These are phyloP conservation scores for Westerdykella ornata DNA, from an alignment of 2,329 filamentous ascomycete species.

Conservation along the genomic window DNA sequence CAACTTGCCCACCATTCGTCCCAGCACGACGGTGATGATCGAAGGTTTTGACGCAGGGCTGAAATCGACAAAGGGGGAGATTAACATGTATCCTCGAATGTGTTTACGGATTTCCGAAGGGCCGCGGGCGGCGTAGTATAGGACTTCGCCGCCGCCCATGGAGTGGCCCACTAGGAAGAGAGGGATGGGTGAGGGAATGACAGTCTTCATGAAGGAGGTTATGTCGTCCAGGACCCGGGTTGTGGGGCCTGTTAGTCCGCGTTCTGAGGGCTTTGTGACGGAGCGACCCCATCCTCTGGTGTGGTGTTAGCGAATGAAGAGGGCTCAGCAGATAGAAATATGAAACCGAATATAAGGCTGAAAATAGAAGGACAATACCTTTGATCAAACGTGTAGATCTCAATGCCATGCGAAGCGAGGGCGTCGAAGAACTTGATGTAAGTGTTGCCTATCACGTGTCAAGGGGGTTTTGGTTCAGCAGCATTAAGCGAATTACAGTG, in stretches of 20 bases:
- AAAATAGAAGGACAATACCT: conserved; percentile 39
- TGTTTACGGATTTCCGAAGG: conserved; percentile 49
- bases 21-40: conserved; percentile 56
- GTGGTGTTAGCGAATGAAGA: conserved; percentile 6
- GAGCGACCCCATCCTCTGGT: conserved; percentile 73
- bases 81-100: conserved; percentile 67
- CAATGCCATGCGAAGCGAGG: conserved; percentile 65
- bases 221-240: conserved; percentile 68
- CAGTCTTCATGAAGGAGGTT: conserved; percentile 61
- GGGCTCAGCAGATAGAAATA: neutral
- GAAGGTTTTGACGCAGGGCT: conserved; percentile 59
- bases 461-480: conserved; percentile 14
- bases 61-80: conserved; percentile 74
- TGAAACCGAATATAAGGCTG: neutral
- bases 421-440: conserved; percentile 69
- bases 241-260: conserved; percentile 69
- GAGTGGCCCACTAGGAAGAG: conserved; percentile 85
- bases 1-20: conserved; percentile 60
- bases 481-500: conserved; percentile 46
- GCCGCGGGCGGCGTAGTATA: conserved; percentile 51
- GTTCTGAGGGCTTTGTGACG: conserved; percentile 54
- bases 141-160: conserved; percentile 77
- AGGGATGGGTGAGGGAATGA: conserved; percentile 51
- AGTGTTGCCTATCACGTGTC: conserved; percentile 50
- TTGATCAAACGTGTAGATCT: conserved; percentile 75